Evolutionary conservation across 2,329 filamentous ascomycete species (phyloP).

Genomic region (Aquanectria penicillioides): DNA sequence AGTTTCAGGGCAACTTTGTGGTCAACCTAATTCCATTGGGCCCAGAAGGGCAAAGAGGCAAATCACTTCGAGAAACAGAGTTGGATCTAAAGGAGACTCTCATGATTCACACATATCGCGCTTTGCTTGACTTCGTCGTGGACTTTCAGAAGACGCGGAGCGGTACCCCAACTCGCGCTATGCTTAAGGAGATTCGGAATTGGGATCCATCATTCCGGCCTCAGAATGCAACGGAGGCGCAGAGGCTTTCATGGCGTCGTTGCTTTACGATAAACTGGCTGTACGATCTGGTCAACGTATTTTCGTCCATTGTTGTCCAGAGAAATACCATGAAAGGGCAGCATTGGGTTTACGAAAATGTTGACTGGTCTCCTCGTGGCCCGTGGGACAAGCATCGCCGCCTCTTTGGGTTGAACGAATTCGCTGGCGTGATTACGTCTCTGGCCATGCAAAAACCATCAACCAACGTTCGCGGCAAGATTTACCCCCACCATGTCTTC

Average conservation of each 20-base stretch:
- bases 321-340: conserved; percentile 48
- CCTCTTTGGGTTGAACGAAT: conserved; percentile 57
- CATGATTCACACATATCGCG: conserved; percentile 52
- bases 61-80: conserved; percentile 12
- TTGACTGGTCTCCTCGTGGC: conserved; percentile 55
- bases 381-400: conserved; percentile 43
- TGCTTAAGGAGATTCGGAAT: conserved; percentile 49
- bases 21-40: background rate
- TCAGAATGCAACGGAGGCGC: conserved; percentile 46
- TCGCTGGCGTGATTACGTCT: conserved; percentile 54
- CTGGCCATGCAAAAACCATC: conserved; percentile 57
- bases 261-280: conserved; percentile 62
- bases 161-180: conserved; percentile 57
- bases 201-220: conserved; percentile 57
- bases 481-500: conserved; percentile 60
- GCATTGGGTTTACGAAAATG: conserved; percentile 44
- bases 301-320: conserved; percentile 52
- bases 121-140: conserved; percentile 55
- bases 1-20: conserved; percentile 30
- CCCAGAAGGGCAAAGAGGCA: background rate
- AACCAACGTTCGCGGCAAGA: conserved; percentile 49
- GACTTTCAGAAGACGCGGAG: conserved; percentile 57
- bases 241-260: conserved; percentile 57
- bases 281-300: conserved; percentile 61
- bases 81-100: conserved; percentile 56